Conservation (phyloP, 805 yeast genomes). For the Jamesozyma spencerorum region DNA sequence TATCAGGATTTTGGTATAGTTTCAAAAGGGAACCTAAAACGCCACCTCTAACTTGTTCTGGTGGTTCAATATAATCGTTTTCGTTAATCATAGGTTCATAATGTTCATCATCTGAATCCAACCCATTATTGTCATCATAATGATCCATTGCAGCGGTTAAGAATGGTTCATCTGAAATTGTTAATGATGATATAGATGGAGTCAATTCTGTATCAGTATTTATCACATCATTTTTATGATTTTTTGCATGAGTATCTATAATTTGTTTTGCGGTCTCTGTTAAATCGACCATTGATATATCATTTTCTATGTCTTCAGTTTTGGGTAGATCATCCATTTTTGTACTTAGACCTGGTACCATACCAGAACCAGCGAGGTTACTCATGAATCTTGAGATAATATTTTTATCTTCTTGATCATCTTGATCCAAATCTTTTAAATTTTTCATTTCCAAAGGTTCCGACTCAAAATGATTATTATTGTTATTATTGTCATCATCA, state of each 20-base stretch:
- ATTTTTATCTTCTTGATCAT: slow-evolving; percentile 18
- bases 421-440: slow-evolving; percentile 6
- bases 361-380: slow-evolving; percentile 25
- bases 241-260: slow-evolving; percentile 1
- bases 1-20: slow-evolving; percentile 44
- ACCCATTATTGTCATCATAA: slow-evolving; percentile 25
- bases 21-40: slow-evolving; percentile 70
- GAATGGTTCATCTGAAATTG: slow-evolving; percentile 19
- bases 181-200: slow-evolving; percentile 12
- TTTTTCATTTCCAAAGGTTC: background rate
- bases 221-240: slow-evolving; percentile 9
- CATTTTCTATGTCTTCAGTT: slow-evolving; percentile 22
- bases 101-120: slow-evolving; percentile 30
- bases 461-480: background rate
- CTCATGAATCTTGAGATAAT: slow-evolving; percentile 26
- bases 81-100: slow-evolving; percentile 11
- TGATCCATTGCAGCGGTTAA: slow-evolving; percentile 38
- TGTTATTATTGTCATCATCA: background rate
- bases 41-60: slow-evolving; percentile 70
- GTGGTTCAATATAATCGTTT: slow-evolving; percentile 42
- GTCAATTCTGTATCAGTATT: slow-evolving; percentile 23
- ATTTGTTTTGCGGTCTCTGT: slow-evolving; percentile 40
- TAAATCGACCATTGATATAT: slow-evolving; percentile 39
- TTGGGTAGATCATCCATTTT: slow-evolving; percentile 31
- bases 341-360: slow-evolving; percentile 29